Percentiles rank a stretch among this genome's conserved stretches.
phyloP scores from a whole-genome alignment of 129 eudicot genomes.

The Pittosporum tobira region DNA sequence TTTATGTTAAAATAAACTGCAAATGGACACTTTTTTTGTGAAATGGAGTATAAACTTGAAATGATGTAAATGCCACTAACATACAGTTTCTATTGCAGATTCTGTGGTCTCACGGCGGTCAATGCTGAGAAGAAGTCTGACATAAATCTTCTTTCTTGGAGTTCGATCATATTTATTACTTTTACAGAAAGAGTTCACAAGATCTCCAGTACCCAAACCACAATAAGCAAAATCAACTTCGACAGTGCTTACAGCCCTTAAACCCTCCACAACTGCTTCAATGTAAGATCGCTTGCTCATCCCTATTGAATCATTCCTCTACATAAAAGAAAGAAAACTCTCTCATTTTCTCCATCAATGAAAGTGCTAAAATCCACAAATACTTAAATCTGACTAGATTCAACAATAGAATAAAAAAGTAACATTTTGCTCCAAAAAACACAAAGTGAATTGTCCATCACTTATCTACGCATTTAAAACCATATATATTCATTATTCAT shows the following conservation, averaged over 20 bases:
- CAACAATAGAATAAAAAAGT: not conserved
- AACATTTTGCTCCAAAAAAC: not conserved
- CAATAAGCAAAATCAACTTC: slow-evolving; percentile 39
- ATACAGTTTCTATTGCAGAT: slow-evolving; percentile 94
- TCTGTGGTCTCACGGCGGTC: slow-evolving; percentile 81
- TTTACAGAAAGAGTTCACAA: slow-evolving; percentile 9
- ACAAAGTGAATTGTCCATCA: not conserved
- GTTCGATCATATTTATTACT: slow-evolving; percentile 12
- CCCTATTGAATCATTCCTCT: slow-evolving; percentile 76
- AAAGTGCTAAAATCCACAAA: not conserved
- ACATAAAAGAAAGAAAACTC: slow-evolving; percentile 16
- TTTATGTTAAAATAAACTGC: too few species aligned
- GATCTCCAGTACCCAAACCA: slow-evolving; percentile 6
- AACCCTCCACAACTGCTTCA: slow-evolving; percentile 83
- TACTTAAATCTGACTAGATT: not conserved
- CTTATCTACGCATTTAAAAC: not conserved
- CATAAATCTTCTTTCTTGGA: slow-evolving; percentile 49
- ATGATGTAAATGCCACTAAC: slow-evolving; percentile 12
- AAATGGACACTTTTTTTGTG: too few species aligned
- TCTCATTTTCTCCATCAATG: not conserved
- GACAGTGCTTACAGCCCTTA: slow-evolving; percentile 45
- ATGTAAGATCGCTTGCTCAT: slow-evolving; percentile 83
- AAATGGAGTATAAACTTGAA: slow-evolving; percentile 7
- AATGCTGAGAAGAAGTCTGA: slow-evolving; percentile 81
- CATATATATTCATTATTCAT: not conserved